Base-by-base conservation (phyloP, 208 protist species). In the Trypanosoma caninum region DNA sequence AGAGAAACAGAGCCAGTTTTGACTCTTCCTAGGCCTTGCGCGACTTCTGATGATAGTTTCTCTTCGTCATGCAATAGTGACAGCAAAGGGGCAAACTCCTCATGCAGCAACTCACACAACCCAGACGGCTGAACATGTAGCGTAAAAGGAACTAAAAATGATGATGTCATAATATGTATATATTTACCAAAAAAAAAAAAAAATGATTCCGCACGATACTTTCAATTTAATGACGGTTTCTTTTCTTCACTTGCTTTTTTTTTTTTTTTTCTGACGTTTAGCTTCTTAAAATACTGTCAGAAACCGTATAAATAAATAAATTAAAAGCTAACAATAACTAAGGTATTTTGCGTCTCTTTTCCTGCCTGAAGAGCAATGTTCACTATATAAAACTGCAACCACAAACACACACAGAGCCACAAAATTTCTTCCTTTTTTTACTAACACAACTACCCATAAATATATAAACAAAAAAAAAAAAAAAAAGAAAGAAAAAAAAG, bases 91-190 rank as follows among this genome's bases (percentile, higher is more conserved):
- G 54, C 52, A 23, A 74, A n/a, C 2, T 57, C 48, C 10, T 69
- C 69, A 40, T 74, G 69, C 5, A 74, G 16, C 0, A 37, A 56
- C 8, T 62, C 41, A 37, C 60, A 67, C 13, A 9, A 45, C 0
- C 51, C 67, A 23, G 67, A 65, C 2, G 16, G 27, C 41, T 63
- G 51, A 18, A 65, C 60, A 34, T 66, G 59, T 9, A 73, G 41
- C 31, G 59, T 61, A 28, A 68, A 66, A 22, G 65, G 65, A 52
- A 70, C 56, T 51, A 70, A 51, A 44, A 70, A 70, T 8, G 33
- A 53, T 38, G 53, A 61, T 37, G 65, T 41, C 25, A 68, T 51
- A 11, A 28, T 13, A 2, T 28, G 16, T 45, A 45, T 45, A n/a
- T n/a, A n/a, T n/a, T n/a, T n/a, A 31, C 27, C 18, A 61, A 22